Conservation (phyloP, 352 stramenopile species). For the Plasmopara viticola region DNA sequence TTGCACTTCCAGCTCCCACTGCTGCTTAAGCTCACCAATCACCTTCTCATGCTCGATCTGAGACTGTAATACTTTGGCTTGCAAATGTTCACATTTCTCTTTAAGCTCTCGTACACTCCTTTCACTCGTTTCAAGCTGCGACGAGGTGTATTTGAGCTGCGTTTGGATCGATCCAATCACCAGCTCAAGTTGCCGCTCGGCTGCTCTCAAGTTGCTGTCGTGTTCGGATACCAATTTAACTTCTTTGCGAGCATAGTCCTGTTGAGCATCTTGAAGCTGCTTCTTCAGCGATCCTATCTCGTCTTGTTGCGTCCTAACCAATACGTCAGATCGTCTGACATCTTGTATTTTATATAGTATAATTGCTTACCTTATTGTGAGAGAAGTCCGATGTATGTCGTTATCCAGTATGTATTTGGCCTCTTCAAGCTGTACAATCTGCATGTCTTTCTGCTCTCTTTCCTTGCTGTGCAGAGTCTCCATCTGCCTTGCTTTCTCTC, state of each 20-base stretch:
- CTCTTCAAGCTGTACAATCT: conserved; percentile 47
- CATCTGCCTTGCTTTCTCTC: conserved; percentile 46
- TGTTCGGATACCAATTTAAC: conserved; percentile 25
- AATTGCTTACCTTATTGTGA: conserved; percentile 32
- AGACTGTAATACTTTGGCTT: no score
- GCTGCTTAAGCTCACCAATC: conserved; percentile 21
- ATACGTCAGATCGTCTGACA: neutral
- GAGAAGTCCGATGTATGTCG: conserved; percentile 37
- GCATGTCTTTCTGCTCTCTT: conserved; percentile 46
- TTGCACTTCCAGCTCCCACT: conserved; percentile 47
- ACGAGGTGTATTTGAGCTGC: conserved; percentile 34
- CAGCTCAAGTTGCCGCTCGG: conserved; percentile 39
- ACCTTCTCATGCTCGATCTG: no score
- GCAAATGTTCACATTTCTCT: no score
- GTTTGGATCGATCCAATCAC: conserved; percentile 32
- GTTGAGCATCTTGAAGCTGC: conserved; percentile 40
- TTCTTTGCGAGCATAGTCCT: conserved; percentile 41
- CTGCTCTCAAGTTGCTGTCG: conserved; percentile 25
- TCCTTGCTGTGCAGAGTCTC: conserved; percentile 39
- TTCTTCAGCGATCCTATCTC: conserved; percentile 48
- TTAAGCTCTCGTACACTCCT: no score
- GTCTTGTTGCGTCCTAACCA: conserved; percentile 37
- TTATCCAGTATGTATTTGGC: conserved; percentile 55
- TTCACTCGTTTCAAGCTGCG: conserved; percentile 35
- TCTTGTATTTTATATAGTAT: neutral